Conservation (phyloP, 768 basidiomycete genomes). For the Mycena sanguinolenta region DNA sequence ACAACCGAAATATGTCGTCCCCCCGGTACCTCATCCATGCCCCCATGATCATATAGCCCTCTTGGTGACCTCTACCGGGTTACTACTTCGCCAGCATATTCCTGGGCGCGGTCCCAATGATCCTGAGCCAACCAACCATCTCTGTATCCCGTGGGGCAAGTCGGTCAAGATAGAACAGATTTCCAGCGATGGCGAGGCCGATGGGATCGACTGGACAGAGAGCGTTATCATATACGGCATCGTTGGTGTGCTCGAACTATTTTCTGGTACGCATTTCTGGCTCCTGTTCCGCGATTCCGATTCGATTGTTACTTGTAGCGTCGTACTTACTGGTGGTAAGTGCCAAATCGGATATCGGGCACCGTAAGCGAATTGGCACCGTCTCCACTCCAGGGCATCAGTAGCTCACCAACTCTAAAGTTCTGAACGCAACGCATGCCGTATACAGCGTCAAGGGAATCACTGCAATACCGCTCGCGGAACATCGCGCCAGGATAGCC, state of each 20-base stretch:
- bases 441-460: constrained; percentile 81
- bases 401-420: constrained; percentile 51
- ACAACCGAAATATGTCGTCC: constrained; percentile 75
- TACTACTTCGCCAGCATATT: constrained; percentile 75
- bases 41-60: constrained; percentile 80
- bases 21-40: constrained; percentile 81
- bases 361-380: constrained; percentile 60
- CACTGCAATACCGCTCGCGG: constrained; percentile 77
- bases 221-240: constrained; percentile 80
- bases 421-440: constrained; percentile 71
- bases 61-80: constrained; percentile 68
- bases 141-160: constrained; percentile 75
- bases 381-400: constrained; percentile 19
- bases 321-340: constrained; percentile 85
- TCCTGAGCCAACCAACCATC: constrained; percentile 51
- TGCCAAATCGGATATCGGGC: constrained; percentile 71
- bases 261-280: constrained; percentile 66
- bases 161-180: constrained; percentile 66
- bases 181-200: constrained; percentile 46
- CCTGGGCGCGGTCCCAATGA: constrained; percentile 41
- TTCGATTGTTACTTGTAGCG: constrained; percentile 54
- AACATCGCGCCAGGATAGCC: constrained; percentile 69
- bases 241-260: constrained; percentile 79
- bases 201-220: constrained; percentile 65
- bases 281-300: constrained; percentile 29